Conservation (phyloP, 257 asterid species). For the Solanum bukasovii region DNA sequence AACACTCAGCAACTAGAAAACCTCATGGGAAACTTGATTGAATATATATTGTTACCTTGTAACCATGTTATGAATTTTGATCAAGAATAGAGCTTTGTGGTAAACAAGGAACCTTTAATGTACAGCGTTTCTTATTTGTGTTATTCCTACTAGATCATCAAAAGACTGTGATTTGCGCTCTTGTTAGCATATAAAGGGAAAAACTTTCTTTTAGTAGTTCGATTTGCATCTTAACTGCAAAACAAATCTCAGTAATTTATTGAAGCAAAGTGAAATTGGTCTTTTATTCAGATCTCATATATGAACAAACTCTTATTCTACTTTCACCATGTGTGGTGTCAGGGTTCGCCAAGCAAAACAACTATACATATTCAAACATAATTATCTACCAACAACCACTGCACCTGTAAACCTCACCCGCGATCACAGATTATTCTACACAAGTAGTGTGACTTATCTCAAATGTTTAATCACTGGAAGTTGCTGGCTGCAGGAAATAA, state of each 20-base stretch:
- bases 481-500: background rate
- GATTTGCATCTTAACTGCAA: background rate
- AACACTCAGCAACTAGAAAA: constrained; percentile 26
- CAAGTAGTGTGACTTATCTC: background rate
- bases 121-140: background rate
- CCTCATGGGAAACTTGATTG: background rate
- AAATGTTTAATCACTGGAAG: background rate
- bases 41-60: background rate
- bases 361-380: background rate
- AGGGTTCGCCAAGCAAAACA: background rate
- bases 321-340: background rate
- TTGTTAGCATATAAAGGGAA: background rate
- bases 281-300: background rate
- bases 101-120: background rate
- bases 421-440: background rate
- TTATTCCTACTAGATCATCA: background rate
- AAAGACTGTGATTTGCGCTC: background rate
- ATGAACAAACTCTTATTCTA: background rate
- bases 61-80: constrained; percentile 1
- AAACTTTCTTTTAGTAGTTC: background rate
- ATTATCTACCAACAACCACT: background rate
- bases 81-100: background rate
- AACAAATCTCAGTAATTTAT: background rate
- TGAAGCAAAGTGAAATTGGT: background rate
- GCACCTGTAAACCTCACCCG: background rate